Evolutionary conservation across 768 basidiomycete genomes (phyloP), one percentile per base, ranked within the genome.

Genomic region (Podaxis sp.): DNA sequence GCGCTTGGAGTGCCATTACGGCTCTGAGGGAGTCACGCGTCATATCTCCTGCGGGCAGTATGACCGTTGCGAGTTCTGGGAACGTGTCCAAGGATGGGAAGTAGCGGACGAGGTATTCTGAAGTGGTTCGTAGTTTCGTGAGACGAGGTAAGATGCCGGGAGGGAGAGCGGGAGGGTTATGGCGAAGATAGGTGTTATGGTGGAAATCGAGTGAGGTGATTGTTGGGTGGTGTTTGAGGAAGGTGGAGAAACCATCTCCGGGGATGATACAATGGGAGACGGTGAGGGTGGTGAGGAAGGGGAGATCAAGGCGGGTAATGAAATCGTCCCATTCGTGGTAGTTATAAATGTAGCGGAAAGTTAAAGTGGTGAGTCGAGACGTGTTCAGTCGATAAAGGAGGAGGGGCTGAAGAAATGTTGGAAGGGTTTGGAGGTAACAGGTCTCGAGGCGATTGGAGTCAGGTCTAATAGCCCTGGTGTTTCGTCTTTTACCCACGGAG

Each of bases 181-280:
- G 50, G n/a, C 41, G 57, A 11, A 63, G 55, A 27, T 58, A 58
- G 3, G 57, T 63, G 38, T 63, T 63, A 22, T 63, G 56, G 22
- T 59, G 51, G 40, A 58, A 63, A 17, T 63, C 63, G 8, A 63
- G 53, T 3, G 63, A 63, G 19, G 33, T 25, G 36, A 63, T 57
- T 24, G 40, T 53, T 9, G 57, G 56, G 53, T 63, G 63, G 24
- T 47, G 56, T 9, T 46, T 47, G 52, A 63, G 57, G 38, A 63
- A 63, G 19, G 12, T 50, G 3, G 57, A 46, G 19, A 63, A 55
- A 4, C 38, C 46, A 15, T 57, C 15, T 24, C 52, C 57, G 19
- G 63, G 63, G 46, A 63, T 53, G 22, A 59, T 59, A 19, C 63
- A 63, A 3, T 63, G 63, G 15, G 63, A 58, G 15, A 63, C 56